phyloP scores from a whole-genome alignment of 2,329 filamentous ascomycete genomes.

The Fusarium xylarioides region DNA sequence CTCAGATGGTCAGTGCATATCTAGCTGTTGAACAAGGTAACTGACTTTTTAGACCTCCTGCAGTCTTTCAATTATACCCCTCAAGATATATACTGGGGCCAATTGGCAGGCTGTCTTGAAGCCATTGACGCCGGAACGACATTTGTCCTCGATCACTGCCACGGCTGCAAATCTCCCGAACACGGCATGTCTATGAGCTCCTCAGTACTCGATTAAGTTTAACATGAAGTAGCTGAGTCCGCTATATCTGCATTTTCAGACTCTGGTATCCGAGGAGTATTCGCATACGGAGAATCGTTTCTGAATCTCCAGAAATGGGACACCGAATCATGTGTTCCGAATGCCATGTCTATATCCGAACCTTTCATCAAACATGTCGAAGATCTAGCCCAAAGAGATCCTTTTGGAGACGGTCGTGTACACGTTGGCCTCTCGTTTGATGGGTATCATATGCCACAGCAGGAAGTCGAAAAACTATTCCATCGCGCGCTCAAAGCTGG shows the following conservation, averaged over 20 bases:
- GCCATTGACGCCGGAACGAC: neutral
- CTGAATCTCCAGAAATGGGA: neutral
- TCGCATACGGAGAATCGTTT: neutral
- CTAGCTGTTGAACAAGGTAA: accelerated
- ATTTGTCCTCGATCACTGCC: neutral
- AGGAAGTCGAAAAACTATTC: neutral
- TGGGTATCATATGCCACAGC: neutral
- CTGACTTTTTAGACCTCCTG: neutral
- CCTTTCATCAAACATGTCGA: neutral
- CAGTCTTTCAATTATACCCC: neutral
- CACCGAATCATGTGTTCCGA: neutral
- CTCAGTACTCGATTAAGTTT: accelerated
- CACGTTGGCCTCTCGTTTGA: neutral
- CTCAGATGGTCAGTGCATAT: neutral
- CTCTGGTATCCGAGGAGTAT: neutral
- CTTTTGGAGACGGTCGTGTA: neutral
- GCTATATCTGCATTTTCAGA: neutral
- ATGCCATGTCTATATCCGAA: neutral
- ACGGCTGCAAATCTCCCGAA: neutral
- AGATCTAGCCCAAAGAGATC: neutral
- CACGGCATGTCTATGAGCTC: accelerated
- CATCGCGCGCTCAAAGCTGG: neutral
- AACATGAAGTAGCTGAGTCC: neutral
- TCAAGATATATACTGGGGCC: neutral
- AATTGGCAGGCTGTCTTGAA: neutral